Base-by-base conservation (phyloP, 2,329 filamentous ascomycete species). In the Thyridium curvatum region DNA sequence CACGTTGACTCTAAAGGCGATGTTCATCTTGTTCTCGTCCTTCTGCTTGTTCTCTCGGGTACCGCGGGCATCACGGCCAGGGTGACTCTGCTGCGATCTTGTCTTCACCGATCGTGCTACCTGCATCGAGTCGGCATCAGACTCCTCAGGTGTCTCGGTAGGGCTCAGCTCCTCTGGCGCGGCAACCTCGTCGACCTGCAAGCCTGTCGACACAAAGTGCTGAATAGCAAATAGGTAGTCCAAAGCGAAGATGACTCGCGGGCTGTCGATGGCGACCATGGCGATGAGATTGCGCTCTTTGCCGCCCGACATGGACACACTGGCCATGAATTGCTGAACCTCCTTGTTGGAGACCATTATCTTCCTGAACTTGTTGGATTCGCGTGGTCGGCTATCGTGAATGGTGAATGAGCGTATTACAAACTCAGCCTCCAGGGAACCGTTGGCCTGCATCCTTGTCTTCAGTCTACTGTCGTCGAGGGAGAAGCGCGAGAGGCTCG, bases 311-410 rank as follows among this genome's bases (percentile, higher is more conserved):
- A 98, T 94, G 0, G 90, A 94, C 4, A 98, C 69, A 56, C 86
- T 96, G 14, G 93, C 93, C 93, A 98, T 98, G 54, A 98, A 90
- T 52, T 99, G 94, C 59, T 97, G 90, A 34, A 93, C 89, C 40
- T 90, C 84, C 50, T 89, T 91, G 61, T 96, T 97, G 40, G 94
- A 82, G 2, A 90, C 90, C 93, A 98, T 97, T 64, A 98, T 96
- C 59, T 91, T 94, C 37, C 89, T 81, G 72, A 94, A 99, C 56
- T 94, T 96, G 68, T 96, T 98, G 5, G 84, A 86, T 51, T 94
- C 90, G 39, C 79, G 77, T 4, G 80, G 82, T n/a, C 94, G 82
- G 46, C 85, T 96, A 58, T 99, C 93, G 40, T 86, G 79, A 47
- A 97, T 95, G 0, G 89, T 95, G 59, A 98, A 96, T 0, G 91